Evolutionary conservation across 371 early-diverging fungal genomes (phyloP).

Genomic region (Massospora cicadina): DNA sequence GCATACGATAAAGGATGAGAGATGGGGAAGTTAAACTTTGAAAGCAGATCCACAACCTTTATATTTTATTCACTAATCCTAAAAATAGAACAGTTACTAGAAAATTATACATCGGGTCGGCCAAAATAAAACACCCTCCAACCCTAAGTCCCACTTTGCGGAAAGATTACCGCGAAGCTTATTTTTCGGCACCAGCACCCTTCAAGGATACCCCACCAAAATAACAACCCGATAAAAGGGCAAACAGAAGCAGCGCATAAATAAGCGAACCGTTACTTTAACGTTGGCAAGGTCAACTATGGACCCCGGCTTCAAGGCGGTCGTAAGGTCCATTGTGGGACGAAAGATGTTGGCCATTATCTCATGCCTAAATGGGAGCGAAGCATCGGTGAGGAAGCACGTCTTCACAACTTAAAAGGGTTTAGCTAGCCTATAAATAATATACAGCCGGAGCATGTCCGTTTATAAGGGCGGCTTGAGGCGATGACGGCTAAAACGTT

Average conservation of each 20-base stretch:
- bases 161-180: too few relatives aligned
- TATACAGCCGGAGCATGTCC: not conserved
- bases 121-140: not conserved
- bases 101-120: not conserved
- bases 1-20: too few relatives aligned
- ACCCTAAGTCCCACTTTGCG: not conserved
- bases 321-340: not conserved
- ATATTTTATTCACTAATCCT: too few relatives aligned
- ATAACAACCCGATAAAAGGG: not conserved
- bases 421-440: not conserved
- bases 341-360: not conserved
- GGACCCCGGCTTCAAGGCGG: not conserved
- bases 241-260: not conserved
- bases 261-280: not conserved
- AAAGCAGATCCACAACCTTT: too few relatives aligned
- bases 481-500: not conserved
- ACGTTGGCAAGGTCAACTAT: not conserved
- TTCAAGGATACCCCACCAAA: not conserved
- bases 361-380: not conserved
- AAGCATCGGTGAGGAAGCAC: not conserved
- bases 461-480: not conserved
- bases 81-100: not conserved
- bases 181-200: too few relatives aligned
- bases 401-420: not conserved
- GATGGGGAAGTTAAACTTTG: too few relatives aligned